phyloP scores from a whole-genome alignment of 768 basidiomycete genomes.

The Clavulina sp. region DNA sequence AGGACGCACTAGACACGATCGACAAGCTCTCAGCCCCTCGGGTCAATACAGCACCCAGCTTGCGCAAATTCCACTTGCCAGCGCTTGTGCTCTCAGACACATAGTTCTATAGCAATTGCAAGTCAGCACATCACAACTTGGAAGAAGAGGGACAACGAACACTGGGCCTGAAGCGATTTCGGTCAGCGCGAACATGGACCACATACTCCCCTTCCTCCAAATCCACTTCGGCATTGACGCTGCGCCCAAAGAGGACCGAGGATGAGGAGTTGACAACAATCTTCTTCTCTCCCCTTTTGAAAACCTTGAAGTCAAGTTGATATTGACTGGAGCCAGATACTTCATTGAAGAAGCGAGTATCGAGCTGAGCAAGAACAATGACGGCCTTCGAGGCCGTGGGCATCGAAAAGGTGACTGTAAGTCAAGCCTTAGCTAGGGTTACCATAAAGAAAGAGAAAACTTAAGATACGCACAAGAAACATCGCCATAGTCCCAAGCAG shows the following conservation, averaged over 20 bases:
- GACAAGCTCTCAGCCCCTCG: constrained; percentile 8
- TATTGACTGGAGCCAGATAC: constrained; percentile 28
- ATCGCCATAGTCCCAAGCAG: constrained; percentile 39
- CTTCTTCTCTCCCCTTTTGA: constrained; percentile 25
- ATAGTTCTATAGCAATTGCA: background rate
- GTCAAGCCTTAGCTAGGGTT: background rate
- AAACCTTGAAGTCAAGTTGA: constrained; percentile 34
- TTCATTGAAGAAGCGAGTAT: constrained; percentile 32
- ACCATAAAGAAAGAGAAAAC: background rate
- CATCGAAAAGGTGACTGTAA: constrained; percentile 30
- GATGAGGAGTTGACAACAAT: constrained; percentile 12
- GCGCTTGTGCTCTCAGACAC: background rate
- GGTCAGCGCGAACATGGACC: constrained; percentile 13
- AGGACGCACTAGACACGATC: constrained; percentile 6
- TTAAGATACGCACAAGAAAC: constrained; percentile 28
- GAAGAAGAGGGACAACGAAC: background rate
- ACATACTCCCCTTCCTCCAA: constrained; percentile 19
- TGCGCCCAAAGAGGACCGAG: constrained; percentile 14
- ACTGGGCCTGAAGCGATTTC: background rate
- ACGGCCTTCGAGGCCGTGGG: constrained; percentile 25
- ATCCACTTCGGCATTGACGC: constrained; percentile 13
- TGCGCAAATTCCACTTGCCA: constrained; percentile 5
- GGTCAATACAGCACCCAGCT: constrained; percentile 4
- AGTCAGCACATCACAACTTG: background rate
- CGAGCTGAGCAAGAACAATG: constrained; percentile 36